phyloP scores from a whole-genome alignment of 108 stramenopile genomes.

The Fistulifera pelliculosa region DNA sequence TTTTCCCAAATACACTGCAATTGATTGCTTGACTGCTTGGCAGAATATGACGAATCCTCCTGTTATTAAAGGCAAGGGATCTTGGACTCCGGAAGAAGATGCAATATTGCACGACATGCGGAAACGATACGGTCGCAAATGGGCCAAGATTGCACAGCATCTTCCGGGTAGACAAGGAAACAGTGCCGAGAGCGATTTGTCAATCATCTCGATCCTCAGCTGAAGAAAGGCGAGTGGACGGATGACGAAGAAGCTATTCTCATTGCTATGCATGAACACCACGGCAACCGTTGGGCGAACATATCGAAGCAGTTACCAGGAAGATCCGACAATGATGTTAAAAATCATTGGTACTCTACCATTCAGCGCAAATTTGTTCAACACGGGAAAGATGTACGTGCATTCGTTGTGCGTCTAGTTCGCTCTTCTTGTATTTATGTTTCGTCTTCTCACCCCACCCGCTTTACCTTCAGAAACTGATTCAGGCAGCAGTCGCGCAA shows the following conservation, averaged over 20 bases:
- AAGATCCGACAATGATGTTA: slow-evolving; percentile 94
- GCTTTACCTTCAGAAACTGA: slow-evolving; percentile 43
- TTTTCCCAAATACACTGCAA: slow-evolving; percentile 52
- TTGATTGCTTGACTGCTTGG: slow-evolving; percentile 75
- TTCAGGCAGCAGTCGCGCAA: slow-evolving; percentile 62
- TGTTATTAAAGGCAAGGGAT: slow-evolving; percentile 76
- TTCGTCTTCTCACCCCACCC: neutral
- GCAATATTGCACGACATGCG: slow-evolving; percentile 49
- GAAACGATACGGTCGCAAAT: slow-evolving; percentile 69
- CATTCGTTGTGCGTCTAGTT: neutral
- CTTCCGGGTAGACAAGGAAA: slow-evolving; percentile 98
- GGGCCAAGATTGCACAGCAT: slow-evolving; percentile 86
- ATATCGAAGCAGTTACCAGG: slow-evolving; percentile 93
- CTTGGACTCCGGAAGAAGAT: slow-evolving; percentile 78
- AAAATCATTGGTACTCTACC: slow-evolving; percentile 93
- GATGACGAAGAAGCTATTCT: slow-evolving; percentile 90
- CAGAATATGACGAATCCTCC: slow-evolving; percentile 54
- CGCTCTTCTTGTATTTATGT: neutral
- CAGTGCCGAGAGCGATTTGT: slow-evolving; percentile 98
- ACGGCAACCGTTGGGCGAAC: slow-evolving; percentile 83
- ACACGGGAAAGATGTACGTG: slow-evolving; percentile 70
- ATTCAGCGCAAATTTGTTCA: slow-evolving; percentile 74
- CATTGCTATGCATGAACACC: slow-evolving; percentile 71
- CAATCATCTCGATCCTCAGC: slow-evolving; percentile 88
- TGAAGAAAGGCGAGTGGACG: slow-evolving; percentile 93